Evolutionary conservation across 148 eudicot genomes (phyloP).

Genomic region (Arctostaphylos glauca): DNA sequence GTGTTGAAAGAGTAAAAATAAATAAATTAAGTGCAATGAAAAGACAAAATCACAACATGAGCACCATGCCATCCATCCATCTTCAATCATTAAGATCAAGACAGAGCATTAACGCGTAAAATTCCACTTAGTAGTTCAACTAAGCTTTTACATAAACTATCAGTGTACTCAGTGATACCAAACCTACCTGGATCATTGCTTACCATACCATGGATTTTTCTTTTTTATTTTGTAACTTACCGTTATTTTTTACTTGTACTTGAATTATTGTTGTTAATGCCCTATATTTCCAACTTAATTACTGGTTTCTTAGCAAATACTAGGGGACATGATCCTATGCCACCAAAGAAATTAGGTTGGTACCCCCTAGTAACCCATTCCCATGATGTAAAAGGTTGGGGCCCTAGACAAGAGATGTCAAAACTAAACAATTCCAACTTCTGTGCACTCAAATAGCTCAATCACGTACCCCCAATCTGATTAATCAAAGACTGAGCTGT

Average conservation of each 20-base stretch:
- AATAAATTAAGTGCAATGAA: neutral
- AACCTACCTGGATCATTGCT: neutral
- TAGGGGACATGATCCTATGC: neutral
- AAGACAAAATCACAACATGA: neutral
- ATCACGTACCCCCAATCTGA: neutral
- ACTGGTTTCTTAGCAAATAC: neutral
- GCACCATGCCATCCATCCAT: neutral
- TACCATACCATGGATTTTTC: neutral
- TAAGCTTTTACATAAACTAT: neutral
- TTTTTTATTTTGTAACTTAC: neutral
- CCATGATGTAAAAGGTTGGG: neutral
- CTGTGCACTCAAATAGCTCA: constrained; percentile 11
- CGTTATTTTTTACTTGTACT: neutral
- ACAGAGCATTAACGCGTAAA: neutral
- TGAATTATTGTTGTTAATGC: neutral
- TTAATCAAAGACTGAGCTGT: constrained; percentile 8
- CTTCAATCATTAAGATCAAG: constrained; percentile 5
- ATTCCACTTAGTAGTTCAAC: neutral
- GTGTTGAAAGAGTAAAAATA: neutral
- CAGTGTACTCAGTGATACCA: neutral
- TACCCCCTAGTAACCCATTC: neutral
- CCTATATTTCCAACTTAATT: neutral
- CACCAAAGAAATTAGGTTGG: neutral
- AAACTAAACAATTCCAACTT: neutral
- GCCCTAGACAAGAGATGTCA: neutral